Evolutionary conservation across 2,329 filamentous ascomycete genomes (phyloP).

Genomic region (Nothophoma quercina): DNA sequence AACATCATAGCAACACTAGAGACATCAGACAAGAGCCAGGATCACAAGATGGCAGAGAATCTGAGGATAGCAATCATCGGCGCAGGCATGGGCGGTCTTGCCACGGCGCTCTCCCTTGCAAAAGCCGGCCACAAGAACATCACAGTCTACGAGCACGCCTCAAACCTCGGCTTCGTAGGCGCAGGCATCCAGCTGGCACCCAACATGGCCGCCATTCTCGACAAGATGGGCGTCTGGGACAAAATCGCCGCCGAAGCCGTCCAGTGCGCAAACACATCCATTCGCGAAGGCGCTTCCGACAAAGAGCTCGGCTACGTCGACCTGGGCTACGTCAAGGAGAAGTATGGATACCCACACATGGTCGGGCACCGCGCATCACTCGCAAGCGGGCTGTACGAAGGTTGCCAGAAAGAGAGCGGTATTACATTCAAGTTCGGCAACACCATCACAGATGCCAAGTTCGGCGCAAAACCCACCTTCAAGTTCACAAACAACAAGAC

Average conservation of each 20-base stretch:
- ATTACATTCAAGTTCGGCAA: constrained; percentile 75
- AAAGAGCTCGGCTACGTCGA: constrained; percentile 74
- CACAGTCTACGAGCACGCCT: constrained; percentile 76
- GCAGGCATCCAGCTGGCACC: constrained; percentile 86
- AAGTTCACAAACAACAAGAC: constrained; percentile 63
- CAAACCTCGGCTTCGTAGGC: constrained; percentile 79
- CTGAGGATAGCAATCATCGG: constrained; percentile 45
- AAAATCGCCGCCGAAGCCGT: constrained; percentile 75
- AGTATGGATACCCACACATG: constrained; percentile 80
- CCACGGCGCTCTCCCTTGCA: constrained; percentile 74
- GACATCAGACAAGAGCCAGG: background rate
- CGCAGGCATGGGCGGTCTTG: constrained; percentile 80
- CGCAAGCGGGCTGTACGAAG: constrained; percentile 72
- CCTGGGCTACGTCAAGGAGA: constrained; percentile 70
- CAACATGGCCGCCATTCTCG: constrained; percentile 80
- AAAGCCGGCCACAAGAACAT: constrained; percentile 78
- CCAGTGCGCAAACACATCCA: constrained; percentile 74
- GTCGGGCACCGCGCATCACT: constrained; percentile 79
- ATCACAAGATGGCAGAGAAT: constrained; percentile 36
- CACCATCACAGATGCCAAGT: constrained; percentile 62
- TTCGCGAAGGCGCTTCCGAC: constrained; percentile 74
- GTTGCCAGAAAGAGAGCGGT: constrained; percentile 66
- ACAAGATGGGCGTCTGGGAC: constrained; percentile 75
- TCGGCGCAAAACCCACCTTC: constrained; percentile 66
- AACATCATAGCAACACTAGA: background rate